phyloP scores from a whole-genome alignment of 768 basidiomycete genomes.

The Mycena alexandri region DNA sequence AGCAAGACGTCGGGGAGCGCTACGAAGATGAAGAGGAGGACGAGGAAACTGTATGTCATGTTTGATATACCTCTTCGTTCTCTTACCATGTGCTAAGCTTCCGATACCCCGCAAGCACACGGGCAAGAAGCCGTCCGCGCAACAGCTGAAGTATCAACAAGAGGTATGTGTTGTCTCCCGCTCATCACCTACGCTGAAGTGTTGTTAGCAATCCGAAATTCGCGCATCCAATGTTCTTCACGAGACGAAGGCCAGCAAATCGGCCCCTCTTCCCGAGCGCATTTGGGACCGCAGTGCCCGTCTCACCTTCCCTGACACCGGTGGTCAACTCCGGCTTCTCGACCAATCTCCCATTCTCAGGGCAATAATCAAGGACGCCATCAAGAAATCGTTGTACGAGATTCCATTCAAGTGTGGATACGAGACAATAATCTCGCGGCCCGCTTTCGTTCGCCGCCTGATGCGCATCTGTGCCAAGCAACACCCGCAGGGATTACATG shows the following conservation, averaged over 20 bases:
- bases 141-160: slow-evolving; percentile 1
- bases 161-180: not conserved
- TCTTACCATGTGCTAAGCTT: no score
- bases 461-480: slow-evolving; percentile 1
- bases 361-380: not conserved
- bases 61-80: no score
- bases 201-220: not conserved
- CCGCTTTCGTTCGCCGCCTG: not conserved
- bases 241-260: not conserved
- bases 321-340: not conserved
- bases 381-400: not conserved
- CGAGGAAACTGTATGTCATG: no score
- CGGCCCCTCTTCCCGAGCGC: not conserved
- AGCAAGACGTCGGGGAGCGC: no score
- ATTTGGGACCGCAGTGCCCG: not conserved
- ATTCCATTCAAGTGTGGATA: slow-evolving; percentile 1
- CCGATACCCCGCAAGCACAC: no score
- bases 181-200: no score
- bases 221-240: not conserved
- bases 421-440: not conserved
- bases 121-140: not conserved
- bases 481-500: not conserved
- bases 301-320: not conserved
- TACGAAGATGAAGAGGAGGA: no score
- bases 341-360: not conserved